phyloP scores from a whole-genome alignment of 768 basidiomycete genomes.

The Guyanaporus albipodus region DNA sequence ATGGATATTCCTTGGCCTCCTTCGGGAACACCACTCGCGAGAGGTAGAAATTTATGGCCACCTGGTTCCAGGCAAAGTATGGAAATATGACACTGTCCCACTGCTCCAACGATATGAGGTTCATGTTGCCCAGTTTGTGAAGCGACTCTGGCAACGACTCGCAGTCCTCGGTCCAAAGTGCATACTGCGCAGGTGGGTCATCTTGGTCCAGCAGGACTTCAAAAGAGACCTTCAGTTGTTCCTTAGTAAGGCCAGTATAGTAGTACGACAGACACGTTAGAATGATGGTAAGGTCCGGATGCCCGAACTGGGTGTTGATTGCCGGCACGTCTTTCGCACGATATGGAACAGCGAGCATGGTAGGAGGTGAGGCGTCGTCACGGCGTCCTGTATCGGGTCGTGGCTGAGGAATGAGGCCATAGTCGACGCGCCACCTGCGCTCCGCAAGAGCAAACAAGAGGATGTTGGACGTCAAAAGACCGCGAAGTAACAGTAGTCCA shows the following conservation, averaged over 20 bases:
- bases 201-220: neutral
- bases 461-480: neutral
- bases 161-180: neutral
- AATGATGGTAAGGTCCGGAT: neutral
- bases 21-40: neutral
- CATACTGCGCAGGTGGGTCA: neutral
- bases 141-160: neutral
- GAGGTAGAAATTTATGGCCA: neutral
- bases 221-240: neutral
- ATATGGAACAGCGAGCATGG: neutral
- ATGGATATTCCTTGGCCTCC: neutral
- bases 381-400: too few species aligned
- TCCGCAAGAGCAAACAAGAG: neutral
- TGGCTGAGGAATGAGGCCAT: neutral
- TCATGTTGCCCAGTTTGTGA: neutral
- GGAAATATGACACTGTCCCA: neutral
- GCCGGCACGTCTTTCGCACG: neutral
- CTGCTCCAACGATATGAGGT: neutral
- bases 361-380: too few species aligned
- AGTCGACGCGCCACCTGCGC: neutral
- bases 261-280: neutral
- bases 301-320: neutral
- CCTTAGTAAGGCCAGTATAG: neutral
- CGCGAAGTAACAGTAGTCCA: neutral
- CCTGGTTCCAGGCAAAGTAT: neutral